Evolutionary conservation across 495 filamentous ascomycete genomes (phyloP).

Genomic region (Lineolata rhizophorae): DNA sequence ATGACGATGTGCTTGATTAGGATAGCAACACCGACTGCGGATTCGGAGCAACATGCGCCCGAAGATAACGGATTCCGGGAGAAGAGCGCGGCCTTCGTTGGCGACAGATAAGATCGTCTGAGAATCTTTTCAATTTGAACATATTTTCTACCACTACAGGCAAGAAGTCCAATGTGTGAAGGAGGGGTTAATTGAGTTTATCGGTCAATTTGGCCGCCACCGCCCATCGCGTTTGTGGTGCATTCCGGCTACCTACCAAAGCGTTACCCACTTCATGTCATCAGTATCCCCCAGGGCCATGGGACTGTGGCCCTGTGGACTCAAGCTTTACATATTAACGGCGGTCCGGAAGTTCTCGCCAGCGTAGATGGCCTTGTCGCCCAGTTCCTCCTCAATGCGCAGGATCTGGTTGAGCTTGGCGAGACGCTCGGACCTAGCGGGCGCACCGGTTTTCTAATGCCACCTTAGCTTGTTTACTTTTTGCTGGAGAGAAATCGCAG

Average conservation of each 20-base stretch:
- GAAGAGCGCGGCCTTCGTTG: too few relatives aligned
- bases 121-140: too few relatives aligned
- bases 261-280: background rate
- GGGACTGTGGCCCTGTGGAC: too few relatives aligned
- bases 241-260: background rate
- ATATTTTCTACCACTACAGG: too few relatives aligned
- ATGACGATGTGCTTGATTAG: too few relatives aligned
- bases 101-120: too few relatives aligned
- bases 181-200: conserved; percentile 1
- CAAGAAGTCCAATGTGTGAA: too few relatives aligned
- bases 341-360: conserved; percentile 77
- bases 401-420: conserved; percentile 99
- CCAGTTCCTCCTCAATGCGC: conserved; percentile 98
- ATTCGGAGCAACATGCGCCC: too few relatives aligned
- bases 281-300: conserved; percentile 2
- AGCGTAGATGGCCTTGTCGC: conserved; percentile 72
- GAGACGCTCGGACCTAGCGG: conserved; percentile 84
- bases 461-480: background rate
- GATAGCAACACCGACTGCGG: too few relatives aligned
- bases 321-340: conserved; percentile 61
- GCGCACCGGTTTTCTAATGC: conserved; percentile 72
- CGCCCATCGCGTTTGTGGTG: too few relatives aligned
- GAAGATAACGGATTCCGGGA: too few relatives aligned
- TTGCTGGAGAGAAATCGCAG: background rate
- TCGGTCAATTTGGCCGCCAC: too few relatives aligned